These are phyloP conservation scores for Populus tremula DNA, from an alignment of 345 rosid genomes.

Conservation along the genomic window DNA sequence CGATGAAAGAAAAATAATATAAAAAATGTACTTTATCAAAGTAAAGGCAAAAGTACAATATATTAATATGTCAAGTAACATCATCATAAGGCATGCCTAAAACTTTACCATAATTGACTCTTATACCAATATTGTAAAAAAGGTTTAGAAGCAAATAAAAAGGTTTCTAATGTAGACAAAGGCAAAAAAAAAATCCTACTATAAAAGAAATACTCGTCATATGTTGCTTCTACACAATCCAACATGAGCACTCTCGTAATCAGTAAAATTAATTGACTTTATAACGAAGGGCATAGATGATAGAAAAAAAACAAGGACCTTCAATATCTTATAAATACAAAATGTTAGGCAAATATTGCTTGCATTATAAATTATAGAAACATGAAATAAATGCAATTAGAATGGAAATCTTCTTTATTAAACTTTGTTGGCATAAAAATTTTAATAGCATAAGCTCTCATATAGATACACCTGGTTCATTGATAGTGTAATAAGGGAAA, in stretches of 20 bases:
- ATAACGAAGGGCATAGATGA: slow-evolving; percentile 95
- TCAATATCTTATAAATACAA: slow-evolving; percentile 54
- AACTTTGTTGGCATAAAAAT: background rate
- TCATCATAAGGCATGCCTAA: slow-evolving; percentile 87
- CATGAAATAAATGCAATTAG: slow-evolving; percentile 14
- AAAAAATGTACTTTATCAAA: slow-evolving; percentile 66
- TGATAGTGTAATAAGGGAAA: slow-evolving; percentile 92
- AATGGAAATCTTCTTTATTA: background rate
- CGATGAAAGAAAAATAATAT: background rate
- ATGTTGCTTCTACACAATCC: slow-evolving; percentile 98
- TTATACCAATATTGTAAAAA: slow-evolving; percentile 40
- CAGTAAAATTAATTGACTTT: slow-evolving; percentile 94
- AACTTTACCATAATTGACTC: slow-evolving; percentile 91
- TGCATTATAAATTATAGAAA: slow-evolving; percentile 9
- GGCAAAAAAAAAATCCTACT: slow-evolving; percentile 13
- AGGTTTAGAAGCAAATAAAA: slow-evolving; percentile 23
- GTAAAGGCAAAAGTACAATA: slow-evolving; percentile 54
- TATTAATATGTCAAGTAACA: slow-evolving; percentile 8
- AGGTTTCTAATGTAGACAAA: background rate
- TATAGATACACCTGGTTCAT: slow-evolving; percentile 78
- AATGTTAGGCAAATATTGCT: slow-evolving; percentile 12
- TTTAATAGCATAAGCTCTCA: slow-evolving; percentile 38
- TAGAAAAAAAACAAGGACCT: slow-evolving; percentile 77
- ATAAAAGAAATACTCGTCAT: slow-evolving; percentile 67
- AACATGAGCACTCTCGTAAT: slow-evolving; percentile 97